Evolutionary conservation across 352 stramenopile species (phyloP).

Genomic region (Phytopythium cucurbitacearum): DNA sequence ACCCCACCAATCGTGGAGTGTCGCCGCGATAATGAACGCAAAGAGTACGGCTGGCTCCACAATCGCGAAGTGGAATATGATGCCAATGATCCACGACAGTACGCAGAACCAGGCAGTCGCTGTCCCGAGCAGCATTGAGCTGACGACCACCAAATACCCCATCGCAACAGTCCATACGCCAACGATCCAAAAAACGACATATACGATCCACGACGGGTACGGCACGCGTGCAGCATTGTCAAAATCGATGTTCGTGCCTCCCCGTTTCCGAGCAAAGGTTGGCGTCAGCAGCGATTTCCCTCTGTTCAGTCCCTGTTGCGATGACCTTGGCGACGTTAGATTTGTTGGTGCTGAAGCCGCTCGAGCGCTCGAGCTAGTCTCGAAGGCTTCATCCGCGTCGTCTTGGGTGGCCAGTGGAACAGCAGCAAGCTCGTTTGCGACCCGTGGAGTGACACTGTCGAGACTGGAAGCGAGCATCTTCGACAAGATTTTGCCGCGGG

Average conservation of each 20-base stretch:
- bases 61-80: slow-evolving; percentile 38
- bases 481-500: slow-evolving; percentile 60
- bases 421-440: slow-evolving; percentile 40
- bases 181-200: slow-evolving; percentile 44
- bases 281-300: slow-evolving; percentile 1
- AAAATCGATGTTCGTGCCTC: neutral
- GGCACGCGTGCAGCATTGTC: slow-evolving; percentile 28
- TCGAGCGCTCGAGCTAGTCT: neutral
- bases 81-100: slow-evolving; percentile 37
- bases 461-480: slow-evolving; percentile 53
- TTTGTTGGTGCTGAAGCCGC: neutral
- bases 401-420: slow-evolving; percentile 10
- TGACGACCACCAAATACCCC: slow-evolving; percentile 33
- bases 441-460: slow-evolving; percentile 41
- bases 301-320: too few species aligned
- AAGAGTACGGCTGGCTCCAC: slow-evolving; percentile 59
- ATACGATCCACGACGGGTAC: slow-evolving; percentile 64
- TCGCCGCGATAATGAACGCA: slow-evolving; percentile 35
- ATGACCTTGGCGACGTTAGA: neutral
- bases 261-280: slow-evolving; percentile 1
- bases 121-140: slow-evolving; percentile 40
- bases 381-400: neutral
- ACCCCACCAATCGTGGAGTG: slow-evolving; percentile 55
- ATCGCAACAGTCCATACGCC: slow-evolving; percentile 37
- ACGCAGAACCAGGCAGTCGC: slow-evolving; percentile 51